Conservation (phyloP, 208 protist genomes). For the Kentomonas sorsogonicus region DNA sequence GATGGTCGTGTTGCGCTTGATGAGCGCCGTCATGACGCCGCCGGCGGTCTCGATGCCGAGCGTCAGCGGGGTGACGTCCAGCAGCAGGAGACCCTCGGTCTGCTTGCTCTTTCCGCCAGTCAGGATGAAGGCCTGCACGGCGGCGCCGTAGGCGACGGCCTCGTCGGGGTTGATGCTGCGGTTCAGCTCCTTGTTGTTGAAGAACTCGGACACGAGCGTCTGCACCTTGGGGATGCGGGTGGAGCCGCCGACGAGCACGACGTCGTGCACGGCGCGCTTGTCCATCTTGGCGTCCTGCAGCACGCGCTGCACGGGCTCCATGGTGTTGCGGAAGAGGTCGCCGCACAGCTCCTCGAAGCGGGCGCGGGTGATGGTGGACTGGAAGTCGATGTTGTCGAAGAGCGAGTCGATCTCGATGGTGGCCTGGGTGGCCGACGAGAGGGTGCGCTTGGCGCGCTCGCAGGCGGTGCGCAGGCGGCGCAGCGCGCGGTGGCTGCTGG, state of each 20-base stretch:
- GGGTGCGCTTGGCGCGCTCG: constrained; percentile 96
- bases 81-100: constrained; percentile 72
- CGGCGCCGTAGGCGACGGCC: constrained; percentile 92
- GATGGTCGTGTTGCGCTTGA: constrained; percentile 81
- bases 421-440: constrained; percentile 91
- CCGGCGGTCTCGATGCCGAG: constrained; percentile 92
- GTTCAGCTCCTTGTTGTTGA: constrained; percentile 92
- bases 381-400: constrained; percentile 97
- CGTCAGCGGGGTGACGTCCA: constrained; percentile 92
- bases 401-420: constrained; percentile 98
- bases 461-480: constrained; percentile 82
- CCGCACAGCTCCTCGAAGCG: constrained; percentile 97
- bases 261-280: constrained; percentile 83
- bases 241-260: constrained; percentile 95
- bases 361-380: constrained; percentile 95
- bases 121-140: constrained; percentile 96
- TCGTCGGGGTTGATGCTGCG: constrained; percentile 92
- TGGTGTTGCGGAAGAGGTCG: constrained; percentile 82
- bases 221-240: constrained; percentile 99
- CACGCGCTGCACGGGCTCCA: constrained; percentile 84
- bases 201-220: constrained; percentile 93
- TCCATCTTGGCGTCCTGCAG: constrained; percentile 88
- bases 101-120: constrained; percentile 56
- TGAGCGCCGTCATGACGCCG: constrained; percentile 94
- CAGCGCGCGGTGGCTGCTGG: constrained; percentile 61